These are phyloP conservation scores for Wallacemonas sp. DNA, from an alignment of 208 protist genomes.

Conservation along the genomic window DNA sequence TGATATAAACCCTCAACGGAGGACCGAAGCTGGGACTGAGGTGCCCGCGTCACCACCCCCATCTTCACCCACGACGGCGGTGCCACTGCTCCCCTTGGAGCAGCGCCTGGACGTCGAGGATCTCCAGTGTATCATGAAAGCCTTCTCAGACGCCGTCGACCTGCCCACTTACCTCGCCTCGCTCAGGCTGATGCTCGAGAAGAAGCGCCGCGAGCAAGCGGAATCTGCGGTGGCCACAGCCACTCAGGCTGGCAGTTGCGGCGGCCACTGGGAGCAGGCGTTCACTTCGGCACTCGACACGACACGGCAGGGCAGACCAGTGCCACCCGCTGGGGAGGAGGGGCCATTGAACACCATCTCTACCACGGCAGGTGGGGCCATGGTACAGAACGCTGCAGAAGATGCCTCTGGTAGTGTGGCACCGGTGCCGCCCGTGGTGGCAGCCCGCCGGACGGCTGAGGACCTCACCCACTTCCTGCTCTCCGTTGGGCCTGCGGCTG, in stretches of 20 bases:
- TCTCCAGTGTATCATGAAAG: constrained; percentile 25
- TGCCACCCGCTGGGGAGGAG: too few species aligned
- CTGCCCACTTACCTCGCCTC: not conserved
- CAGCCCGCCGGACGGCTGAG: constrained; percentile 3
- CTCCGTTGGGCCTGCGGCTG: not conserved
- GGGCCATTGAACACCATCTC: too few species aligned
- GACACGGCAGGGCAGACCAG: not conserved
- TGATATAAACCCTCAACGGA: too few species aligned
- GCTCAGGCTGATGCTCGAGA: too few species aligned
- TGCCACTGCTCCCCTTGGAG: constrained; percentile 24
- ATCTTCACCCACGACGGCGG: not conserved
- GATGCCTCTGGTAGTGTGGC: too few species aligned
- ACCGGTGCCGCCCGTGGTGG: not conserved
- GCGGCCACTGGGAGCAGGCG: not conserved
- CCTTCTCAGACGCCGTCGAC: constrained; percentile 14
- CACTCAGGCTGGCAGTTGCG: too few species aligned
- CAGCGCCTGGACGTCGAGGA: constrained; percentile 26
- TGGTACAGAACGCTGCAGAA: too few species aligned
- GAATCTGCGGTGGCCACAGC: too few species aligned
- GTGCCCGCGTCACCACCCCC: not conserved
- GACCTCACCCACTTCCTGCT: constrained; percentile 8
- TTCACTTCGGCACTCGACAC: too few species aligned
- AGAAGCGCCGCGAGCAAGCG: too few species aligned
- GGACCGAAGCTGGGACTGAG: not conserved
- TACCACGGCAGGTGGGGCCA: too few species aligned